These are phyloP conservation scores for Dictyostelium brefeldianum DNA, from an alignment of 78 protist genomes.

Conservation along the genomic window DNA sequence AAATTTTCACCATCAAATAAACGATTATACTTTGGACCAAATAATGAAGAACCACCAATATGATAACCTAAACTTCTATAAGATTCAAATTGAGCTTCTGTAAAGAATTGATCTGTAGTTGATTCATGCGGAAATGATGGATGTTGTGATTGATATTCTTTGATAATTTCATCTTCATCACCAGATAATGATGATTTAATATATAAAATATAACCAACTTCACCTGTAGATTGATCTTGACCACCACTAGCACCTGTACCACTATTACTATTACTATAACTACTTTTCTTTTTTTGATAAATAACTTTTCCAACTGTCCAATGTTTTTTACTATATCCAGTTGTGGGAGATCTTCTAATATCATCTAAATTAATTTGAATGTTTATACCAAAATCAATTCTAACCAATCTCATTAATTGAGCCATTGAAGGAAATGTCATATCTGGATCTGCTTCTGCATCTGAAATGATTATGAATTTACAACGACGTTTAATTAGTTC, in stretches of 20 bases:
- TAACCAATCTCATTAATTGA: constrained; percentile 72
- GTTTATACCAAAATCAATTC: constrained; percentile 78
- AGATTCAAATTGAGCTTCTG: constrained; percentile 77
- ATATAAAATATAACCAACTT: constrained; percentile 69
- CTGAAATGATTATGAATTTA: constrained; percentile 65
- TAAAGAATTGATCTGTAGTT: constrained; percentile 81
- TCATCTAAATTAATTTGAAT: constrained; percentile 78
- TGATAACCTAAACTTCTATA: constrained; percentile 73
- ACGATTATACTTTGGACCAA: constrained; percentile 67
- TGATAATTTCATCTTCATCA: constrained; percentile 76
- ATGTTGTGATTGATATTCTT: constrained; percentile 81
- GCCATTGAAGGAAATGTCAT: constrained; percentile 79
- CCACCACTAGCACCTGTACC: neutral
- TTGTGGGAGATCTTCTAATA: constrained; percentile 37
- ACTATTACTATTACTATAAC: neutral
- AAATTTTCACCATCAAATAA: constrained; percentile 65
- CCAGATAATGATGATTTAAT: constrained; percentile 75
- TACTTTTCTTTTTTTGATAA: constrained; percentile 65
- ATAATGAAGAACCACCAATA: constrained; percentile 53
- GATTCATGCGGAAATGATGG: constrained; percentile 82
- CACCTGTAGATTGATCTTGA: constrained; percentile 58
- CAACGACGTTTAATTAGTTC: constrained; percentile 71
- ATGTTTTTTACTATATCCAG: constrained; percentile 70
- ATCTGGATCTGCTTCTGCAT: constrained; percentile 77
- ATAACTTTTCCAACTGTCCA: constrained; percentile 82